Evolutionary conservation across 306 rosid genomes (phyloP).

Genomic region (Fragaria vesca): DNA sequence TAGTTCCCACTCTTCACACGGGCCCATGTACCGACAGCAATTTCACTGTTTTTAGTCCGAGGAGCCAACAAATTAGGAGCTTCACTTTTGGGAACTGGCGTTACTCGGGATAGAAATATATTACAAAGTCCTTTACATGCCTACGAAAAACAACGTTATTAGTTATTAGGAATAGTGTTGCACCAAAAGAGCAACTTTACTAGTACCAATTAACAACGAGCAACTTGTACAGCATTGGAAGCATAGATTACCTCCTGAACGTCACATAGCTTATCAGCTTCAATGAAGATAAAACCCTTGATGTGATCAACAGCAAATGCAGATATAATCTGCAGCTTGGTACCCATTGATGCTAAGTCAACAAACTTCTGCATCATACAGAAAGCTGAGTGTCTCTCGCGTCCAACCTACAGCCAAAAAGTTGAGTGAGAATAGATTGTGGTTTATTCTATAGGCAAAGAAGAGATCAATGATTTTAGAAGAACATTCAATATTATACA

Average conservation of each 20-base stretch:
- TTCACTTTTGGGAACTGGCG: slow-evolving; percentile 72
- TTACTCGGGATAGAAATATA: slow-evolving; percentile 62
- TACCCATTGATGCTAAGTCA: slow-evolving; percentile 70
- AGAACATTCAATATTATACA: not conserved
- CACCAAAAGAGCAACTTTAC: not conserved
- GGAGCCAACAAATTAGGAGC: slow-evolving; percentile 59
- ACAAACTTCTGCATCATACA: slow-evolving; percentile 96
- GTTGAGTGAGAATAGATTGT: slow-evolving; percentile 11
- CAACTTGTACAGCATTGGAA: slow-evolving; percentile 7
- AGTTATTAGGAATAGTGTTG: slow-evolving; percentile 10
- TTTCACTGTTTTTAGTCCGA: slow-evolving; percentile 48
- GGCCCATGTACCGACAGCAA: slow-evolving; percentile 77
- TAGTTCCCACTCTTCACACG: slow-evolving; percentile 88
- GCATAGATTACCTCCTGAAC: slow-evolving; percentile 60
- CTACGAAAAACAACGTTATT: slow-evolving; percentile 28
- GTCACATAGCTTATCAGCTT: slow-evolving; percentile 78
- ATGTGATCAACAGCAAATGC: slow-evolving; percentile 83
- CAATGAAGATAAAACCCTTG: slow-evolving; percentile 78
- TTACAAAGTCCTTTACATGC: slow-evolving; percentile 84
- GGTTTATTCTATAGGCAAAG: not conserved
- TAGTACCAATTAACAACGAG: slow-evolving; percentile 17
- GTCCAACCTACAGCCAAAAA: slow-evolving; percentile 70
- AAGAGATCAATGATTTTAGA: not conserved
- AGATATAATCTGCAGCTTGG: slow-evolving; percentile 67
- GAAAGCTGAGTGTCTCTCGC: slow-evolving; percentile 72